Base-by-base conservation (phyloP, 441 rosid genomes). In the Pelargonium australe region DNA sequence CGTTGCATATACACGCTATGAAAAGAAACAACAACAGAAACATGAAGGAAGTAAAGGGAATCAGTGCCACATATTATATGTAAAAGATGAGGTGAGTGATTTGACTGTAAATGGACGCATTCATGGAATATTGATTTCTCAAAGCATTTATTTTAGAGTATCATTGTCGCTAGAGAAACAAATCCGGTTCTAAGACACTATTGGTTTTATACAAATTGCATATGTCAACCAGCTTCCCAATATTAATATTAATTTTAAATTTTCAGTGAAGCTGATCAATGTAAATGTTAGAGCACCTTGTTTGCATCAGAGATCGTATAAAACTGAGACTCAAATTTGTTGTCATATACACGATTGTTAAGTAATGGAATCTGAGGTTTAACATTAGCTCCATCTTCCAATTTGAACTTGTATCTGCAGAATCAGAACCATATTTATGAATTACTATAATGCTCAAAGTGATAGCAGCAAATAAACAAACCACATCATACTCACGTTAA, bases 341-440 rank as follows among this genome's bases (percentile, higher is more conserved):
- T 92, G 86, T 95, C 99, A 80, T 95, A 95, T 71, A 95, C 84
- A 70, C 99, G 97, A 83, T 88, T 84, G 81, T 92, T 95, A 72
- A 95, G 87, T 76, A 95, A 77, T 13, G 99, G 99, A 73, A 95
- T 84, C 65, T 85, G 83, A 31, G 99, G 98, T 79, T 83, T 88
- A 58, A 92, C 86, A 79, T 85, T 90, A 72, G 96, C 91, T 74
- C 84, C 98, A 71, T 92, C 98, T 80, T 92, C 98, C 80, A 95
- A 82, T 83, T 90, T 95, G 81, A 95, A 81, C 82, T 85, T 89
- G 87, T 92, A 95, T 71, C 98, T 92, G 83, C 82, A 82, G 44
- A 77, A 68, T 70, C 72, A 73, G 76, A 65, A 72, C 63, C 66
- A 70, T n/a, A 67, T 61, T 11, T 37, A 13, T 64, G 28, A 69